phyloP scores from a whole-genome alignment of 129 eudicot genomes.

The Smallanthus sonchifolius region DNA sequence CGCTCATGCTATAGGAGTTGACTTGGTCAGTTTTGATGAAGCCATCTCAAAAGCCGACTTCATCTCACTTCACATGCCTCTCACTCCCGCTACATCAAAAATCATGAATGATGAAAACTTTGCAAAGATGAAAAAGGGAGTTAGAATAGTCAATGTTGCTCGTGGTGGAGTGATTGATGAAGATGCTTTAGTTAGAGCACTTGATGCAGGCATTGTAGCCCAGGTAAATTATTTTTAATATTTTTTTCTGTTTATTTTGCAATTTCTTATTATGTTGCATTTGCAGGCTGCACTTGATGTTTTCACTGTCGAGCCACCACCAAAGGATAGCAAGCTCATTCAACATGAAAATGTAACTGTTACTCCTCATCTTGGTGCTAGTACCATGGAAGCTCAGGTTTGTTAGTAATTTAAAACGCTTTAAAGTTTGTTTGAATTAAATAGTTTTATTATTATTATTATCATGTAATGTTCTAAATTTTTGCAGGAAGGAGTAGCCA shows the following conservation, averaged over 20 bases:
- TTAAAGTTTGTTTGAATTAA: neutral
- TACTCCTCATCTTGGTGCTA: conserved; percentile 99
- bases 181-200: conserved; percentile 84
- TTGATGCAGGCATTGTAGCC: conserved; percentile 94
- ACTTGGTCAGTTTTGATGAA: conserved; percentile 88
- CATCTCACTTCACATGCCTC: conserved; percentile 98
- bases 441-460: neutral
- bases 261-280: neutral
- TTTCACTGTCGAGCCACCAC: conserved; percentile 93
- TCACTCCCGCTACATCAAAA: conserved; percentile 74
- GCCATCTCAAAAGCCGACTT: conserved; percentile 83
- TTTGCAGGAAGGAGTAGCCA: conserved; percentile 96
- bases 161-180: conserved; percentile 99
- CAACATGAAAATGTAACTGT: conserved; percentile 85
- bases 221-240: conserved; percentile 45
- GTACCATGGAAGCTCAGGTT: conserved; percentile 99
- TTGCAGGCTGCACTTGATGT: conserved; percentile 99
- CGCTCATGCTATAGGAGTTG: conserved; percentile 94
- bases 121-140: conserved; percentile 97
- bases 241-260: neutral
- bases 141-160: conserved; percentile 86
- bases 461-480: neutral
- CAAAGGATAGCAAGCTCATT: conserved; percentile 82
- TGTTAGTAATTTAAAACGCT: neutral
- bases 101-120: conserved; percentile 84